Base-by-base conservation (phyloP, 257 asterid species). In the Knoxia roxburghii region DNA sequence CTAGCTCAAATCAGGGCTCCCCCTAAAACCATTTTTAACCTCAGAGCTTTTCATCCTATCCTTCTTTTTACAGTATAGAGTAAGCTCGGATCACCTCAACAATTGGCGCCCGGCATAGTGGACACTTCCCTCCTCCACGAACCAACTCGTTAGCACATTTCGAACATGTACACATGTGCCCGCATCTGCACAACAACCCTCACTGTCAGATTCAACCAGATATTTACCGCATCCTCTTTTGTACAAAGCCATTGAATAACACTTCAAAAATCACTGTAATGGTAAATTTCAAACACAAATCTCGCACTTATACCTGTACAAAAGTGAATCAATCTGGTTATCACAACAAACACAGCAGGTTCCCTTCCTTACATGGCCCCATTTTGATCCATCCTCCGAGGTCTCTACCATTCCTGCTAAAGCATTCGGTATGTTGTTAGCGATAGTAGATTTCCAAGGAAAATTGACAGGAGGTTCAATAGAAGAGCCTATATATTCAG, bases 161-260 rank as follows among this genome's bases (percentile, higher is more conserved):
- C 10, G 91, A 81, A 79, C 97, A 92, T 21, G 97, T 89, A 83
- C 98, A 89, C 98, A 92, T 92, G 84, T 92, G 98, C 77, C 98
- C 98, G 57, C 98, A 92, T 80, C 98, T 92, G 87, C 70, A 71
- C 41, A 72, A 27, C 41, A 65, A 20, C 40, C 71, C 4, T 52
- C 7, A 17, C 0, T 68, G 49, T 45, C 37, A 58, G 27, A 37
- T 37, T 37, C 4, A 37, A 37, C n/a, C n/a, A n/a, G n/a, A n/a
- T n/a, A n/a, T n/a, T n/a, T n/a, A n/a, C n/a, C n/a, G n/a, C n/a
- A n/a, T n/a, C n/a, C n/a, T n/a, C n/a, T n/a, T n/a, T n/a, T n/a
- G n/a, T n/a, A n/a, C n/a, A n/a, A n/a, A n/a, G n/a, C n/a, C n/a
- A n/a, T n/a, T n/a, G n/a, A n/a, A n/a, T n/a, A n/a, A n/a, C n/a